Evolutionary conservation across 139 green algal genomes (phyloP).

Genomic region (Chlorella sp.): DNA sequence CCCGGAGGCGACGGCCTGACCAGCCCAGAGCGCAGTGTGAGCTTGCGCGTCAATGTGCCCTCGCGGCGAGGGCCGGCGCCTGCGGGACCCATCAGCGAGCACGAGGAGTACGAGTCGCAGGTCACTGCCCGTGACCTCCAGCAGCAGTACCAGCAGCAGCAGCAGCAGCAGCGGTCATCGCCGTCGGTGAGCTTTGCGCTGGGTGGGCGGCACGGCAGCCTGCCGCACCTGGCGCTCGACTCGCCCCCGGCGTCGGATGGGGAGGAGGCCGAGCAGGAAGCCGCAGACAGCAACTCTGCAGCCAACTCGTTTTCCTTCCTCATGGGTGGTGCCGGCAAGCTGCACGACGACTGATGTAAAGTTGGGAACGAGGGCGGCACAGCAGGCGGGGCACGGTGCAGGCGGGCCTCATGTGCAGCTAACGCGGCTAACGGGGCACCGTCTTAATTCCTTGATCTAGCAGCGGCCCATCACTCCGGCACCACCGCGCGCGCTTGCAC

Average conservation of each 20-base stretch:
- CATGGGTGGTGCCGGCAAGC: constrained; percentile 15
- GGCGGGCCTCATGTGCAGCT: too few species aligned
- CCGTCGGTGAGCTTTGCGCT: background rate
- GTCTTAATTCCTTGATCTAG: too few species aligned
- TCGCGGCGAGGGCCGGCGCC: too few species aligned
- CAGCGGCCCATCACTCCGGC: too few species aligned
- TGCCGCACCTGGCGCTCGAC: background rate
- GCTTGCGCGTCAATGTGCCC: too few species aligned
- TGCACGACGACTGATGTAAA: constrained; percentile 10
- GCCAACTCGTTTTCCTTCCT: constrained; percentile 28
- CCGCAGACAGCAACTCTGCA: background rate
- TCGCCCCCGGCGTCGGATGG: background rate
- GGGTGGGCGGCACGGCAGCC: background rate
- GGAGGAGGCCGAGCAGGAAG: background rate
- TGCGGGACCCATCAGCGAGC: too few species aligned
- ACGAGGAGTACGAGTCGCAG: background rate
- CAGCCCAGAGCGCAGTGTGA: too few species aligned
- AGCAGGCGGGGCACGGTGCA: too few species aligned
- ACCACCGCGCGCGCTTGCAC: too few species aligned
- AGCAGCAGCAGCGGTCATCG: background rate
- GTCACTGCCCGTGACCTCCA: background rate
- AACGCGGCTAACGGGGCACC: too few species aligned
- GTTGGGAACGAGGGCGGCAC: too few species aligned
- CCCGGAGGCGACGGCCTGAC: too few species aligned
- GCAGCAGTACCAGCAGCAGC: background rate